phyloP scores from a whole-genome alignment of 768 basidiomycete genomes.

The Suillus clintonianus region DNA sequence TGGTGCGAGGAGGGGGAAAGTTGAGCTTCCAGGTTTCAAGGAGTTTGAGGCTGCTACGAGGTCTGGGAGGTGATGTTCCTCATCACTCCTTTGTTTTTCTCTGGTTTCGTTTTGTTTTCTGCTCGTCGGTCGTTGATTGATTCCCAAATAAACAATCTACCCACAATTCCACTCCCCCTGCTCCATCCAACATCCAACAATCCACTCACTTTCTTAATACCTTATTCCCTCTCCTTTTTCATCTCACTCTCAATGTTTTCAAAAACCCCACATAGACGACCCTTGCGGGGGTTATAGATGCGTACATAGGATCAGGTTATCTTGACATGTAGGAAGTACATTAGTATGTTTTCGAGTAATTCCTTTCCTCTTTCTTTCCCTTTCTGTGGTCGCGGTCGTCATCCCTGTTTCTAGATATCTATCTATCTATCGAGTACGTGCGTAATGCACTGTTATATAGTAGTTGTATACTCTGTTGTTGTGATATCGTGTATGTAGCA shows the following conservation, averaged over 20 bases:
- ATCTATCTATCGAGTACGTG: neutral
- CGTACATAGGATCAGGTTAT: slow-evolving; percentile 22
- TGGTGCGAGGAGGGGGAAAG: slow-evolving; percentile 16
- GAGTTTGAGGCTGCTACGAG: slow-evolving; percentile 58
- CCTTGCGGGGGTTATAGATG: slow-evolving; percentile 1
- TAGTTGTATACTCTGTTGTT: neutral
- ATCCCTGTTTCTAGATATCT: neutral
- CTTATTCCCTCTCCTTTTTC: neutral
- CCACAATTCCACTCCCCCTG: neutral
- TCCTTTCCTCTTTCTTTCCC: neutral
- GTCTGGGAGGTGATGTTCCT: slow-evolving; percentile 15
- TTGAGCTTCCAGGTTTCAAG: slow-evolving; percentile 64
- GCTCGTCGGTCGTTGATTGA: neutral
- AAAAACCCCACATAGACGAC: neutral
- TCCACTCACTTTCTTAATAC: neutral
- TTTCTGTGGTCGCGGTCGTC: neutral
- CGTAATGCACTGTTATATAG: slow-evolving; percentile 1
- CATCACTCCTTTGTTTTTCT: neutral
- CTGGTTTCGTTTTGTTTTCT: neutral
- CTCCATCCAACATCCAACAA: neutral
- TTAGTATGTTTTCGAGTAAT: slow-evolving; percentile 1
- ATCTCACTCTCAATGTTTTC: neutral
- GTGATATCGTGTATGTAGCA: neutral
- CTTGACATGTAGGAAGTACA: slow-evolving; percentile 18
- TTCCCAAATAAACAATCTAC: neutral